Evolutionary conservation across 495 filamentous ascomycete species (phyloP).

Genomic region (Thermochaetoides thermophila): DNA sequence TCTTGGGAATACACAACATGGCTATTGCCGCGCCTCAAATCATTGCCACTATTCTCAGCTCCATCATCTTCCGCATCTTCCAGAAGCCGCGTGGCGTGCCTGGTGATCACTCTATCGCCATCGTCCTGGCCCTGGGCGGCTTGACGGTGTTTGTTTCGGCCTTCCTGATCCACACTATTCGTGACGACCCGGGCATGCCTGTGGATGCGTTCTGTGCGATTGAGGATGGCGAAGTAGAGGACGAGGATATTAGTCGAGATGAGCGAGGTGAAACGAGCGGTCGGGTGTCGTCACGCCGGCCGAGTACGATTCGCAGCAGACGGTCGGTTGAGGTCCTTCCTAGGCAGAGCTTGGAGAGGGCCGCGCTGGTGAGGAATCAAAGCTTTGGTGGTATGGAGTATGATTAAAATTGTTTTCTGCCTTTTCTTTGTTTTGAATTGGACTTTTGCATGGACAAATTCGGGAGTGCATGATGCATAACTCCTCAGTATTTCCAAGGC

Average conservation of each 20-base stretch:
- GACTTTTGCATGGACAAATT: not conserved
- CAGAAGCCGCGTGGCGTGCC: conserved; percentile 72
- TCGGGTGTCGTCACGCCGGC: too few relatives aligned
- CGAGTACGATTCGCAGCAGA: conserved; percentile 15
- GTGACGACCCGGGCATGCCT: conserved; percentile 25
- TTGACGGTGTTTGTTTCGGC: conserved; percentile 62
- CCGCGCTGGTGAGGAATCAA: conserved; percentile 28
- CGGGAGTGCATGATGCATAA: too few relatives aligned
- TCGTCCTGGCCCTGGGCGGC: conserved; percentile 70
- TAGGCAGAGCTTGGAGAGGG: conserved; percentile 27
- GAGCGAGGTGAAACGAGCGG: too few relatives aligned
- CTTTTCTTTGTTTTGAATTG: not conserved
- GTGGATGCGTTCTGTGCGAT: conserved; percentile 21
- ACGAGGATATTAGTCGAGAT: not conserved
- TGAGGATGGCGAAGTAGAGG: conserved; percentile 24
- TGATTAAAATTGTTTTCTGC: not conserved
- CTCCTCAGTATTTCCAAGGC: not conserved
- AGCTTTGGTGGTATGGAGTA: conserved; percentile 34
- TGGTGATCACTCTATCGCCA: conserved; percentile 74
- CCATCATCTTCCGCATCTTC: conserved; percentile 61
- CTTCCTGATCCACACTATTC: conserved; percentile 41
- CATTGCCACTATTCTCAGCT: conserved; percentile 66
- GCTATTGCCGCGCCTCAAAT: conserved; percentile 79
- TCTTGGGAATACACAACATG: conserved; percentile 86
- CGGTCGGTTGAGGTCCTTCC: conserved; percentile 19